Evolutionary conservation across 2,329 filamentous ascomycete species (phyloP).

Genomic region (Aureobasidium sp.): DNA sequence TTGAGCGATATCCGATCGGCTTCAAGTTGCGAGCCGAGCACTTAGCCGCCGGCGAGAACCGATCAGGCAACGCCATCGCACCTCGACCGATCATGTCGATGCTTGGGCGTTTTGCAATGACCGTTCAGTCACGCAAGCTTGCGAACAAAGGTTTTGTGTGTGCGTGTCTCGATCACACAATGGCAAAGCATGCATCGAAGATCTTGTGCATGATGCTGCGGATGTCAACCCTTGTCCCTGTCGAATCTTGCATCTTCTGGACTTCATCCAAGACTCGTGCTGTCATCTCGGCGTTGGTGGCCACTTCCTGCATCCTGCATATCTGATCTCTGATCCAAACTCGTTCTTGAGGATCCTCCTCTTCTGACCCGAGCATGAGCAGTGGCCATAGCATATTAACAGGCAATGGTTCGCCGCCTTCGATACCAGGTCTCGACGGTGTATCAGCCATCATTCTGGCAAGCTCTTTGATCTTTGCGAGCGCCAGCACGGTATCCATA

Average conservation of each 20-base stretch:
- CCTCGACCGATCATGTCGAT: background rate
- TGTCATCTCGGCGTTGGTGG: conserved; percentile 35
- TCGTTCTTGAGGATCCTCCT: conserved; percentile 43
- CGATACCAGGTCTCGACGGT: background rate
- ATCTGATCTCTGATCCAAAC: conserved; percentile 48
- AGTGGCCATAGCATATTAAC: conserved; percentile 54
- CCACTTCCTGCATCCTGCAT: conserved; percentile 32
- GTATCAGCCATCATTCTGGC: background rate
- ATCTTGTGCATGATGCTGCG: conserved; percentile 36
- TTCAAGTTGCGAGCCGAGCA: background rate
- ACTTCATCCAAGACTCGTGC: conserved; percentile 36
- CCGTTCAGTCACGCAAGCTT: background rate
- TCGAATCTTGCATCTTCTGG: conserved; percentile 32
- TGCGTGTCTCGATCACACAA: conserved; percentile 34
- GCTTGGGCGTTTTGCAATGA: background rate
- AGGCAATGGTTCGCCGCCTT: conserved; percentile 39
- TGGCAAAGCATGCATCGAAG: conserved; percentile 49
- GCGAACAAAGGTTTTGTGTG: background rate
- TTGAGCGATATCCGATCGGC: background rate
- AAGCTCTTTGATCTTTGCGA: conserved; percentile 42
- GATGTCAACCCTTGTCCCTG: conserved; percentile 33
- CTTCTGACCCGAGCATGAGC: conserved; percentile 50
- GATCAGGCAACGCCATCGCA: background rate
- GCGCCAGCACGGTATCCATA: conserved; percentile 41
- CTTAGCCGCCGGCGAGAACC: background rate